phyloP scores from a whole-genome alignment of 352 stramenopile genomes.

The Elongisporangium prolatum region DNA sequence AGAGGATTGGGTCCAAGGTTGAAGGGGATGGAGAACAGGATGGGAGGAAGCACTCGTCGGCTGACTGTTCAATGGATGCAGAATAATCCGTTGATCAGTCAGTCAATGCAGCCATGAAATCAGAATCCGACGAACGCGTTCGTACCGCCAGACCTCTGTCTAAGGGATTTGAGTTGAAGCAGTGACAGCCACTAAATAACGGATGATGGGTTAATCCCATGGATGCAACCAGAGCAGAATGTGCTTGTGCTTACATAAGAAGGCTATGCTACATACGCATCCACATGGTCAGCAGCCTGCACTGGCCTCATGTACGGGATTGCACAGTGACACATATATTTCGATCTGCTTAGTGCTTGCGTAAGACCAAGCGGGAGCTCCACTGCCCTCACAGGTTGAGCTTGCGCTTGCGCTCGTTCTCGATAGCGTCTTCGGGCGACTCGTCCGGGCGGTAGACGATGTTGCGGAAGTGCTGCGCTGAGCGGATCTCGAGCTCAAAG shows the following conservation, averaged over 20 bases:
- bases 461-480: constrained; percentile 63
- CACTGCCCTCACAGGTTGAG: constrained; percentile 38
- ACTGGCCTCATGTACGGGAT: neutral
- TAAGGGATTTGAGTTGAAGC: neutral
- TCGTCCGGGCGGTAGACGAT: constrained; percentile 55
- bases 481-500: constrained; percentile 71
- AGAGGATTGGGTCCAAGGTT: no score
- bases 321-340: neutral
- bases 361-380: neutral
- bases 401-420: constrained; percentile 50
- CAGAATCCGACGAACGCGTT: neutral
- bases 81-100: neutral
- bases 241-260: neutral
- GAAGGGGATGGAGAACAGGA: neutral
- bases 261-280: neutral
- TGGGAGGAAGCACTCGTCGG: neutral
- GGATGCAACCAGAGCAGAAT: neutral
- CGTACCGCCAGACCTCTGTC: neutral
- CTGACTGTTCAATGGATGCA: no score
- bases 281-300: neutral
- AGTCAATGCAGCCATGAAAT: neutral
- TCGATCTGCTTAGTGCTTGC: neutral
- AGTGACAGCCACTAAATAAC: neutral
- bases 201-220: neutral
- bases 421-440: constrained; percentile 40